Evolutionary conservation across 257 asterid genomes (phyloP), one percentile per base, ranked within the genome.

Genomic region (Solanum dulcamara): DNA sequence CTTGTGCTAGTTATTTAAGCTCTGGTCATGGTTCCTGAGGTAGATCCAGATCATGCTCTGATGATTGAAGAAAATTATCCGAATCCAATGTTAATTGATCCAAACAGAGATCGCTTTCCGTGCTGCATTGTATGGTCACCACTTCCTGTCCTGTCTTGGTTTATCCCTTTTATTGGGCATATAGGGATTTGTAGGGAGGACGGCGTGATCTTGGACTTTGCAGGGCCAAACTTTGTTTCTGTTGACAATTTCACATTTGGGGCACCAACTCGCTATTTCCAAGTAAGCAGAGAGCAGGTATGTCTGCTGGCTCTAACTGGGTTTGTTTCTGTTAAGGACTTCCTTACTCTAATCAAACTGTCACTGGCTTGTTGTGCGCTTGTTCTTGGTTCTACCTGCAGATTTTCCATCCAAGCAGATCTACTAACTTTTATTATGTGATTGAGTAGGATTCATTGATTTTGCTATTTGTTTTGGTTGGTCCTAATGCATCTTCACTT

Each of bases 81-180:
- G 1, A 89, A 70, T 11, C 44, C 90, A 22, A 82, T 82, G 90
- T 90, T 88, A 84, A 89, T 94, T 66, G 96, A 94, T 89, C 91
- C 94, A 18, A 85, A 86, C 79, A 89, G 92, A 85, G 93, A 89
- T 85, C 93, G 98, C 59, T 96, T 94, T 68, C 98, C 99, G 0
- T 89, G 87, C 90, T 94, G 97, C 96, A 93, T 96, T 81, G 99
- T 95, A 80, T 96, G 99, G 99, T 83, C 97, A 38, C 99, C 99
- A 13, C 97, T 95, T 62, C 98, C 98, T 14, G 91, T 96, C 84
- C 22, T 96, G 20, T 96, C 99, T 1, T 96, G 98, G 96, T 92
- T 96, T 88, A 70, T 92, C 83, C 98, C 98, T 30, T 93, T 92
- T 85, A 90, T 96, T 80, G 98, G 98, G 81, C 99, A 96, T 89